Conservation (phyloP, 192 early-diverging fungal genomes). For the Entophlyctis helioformis region DNA sequence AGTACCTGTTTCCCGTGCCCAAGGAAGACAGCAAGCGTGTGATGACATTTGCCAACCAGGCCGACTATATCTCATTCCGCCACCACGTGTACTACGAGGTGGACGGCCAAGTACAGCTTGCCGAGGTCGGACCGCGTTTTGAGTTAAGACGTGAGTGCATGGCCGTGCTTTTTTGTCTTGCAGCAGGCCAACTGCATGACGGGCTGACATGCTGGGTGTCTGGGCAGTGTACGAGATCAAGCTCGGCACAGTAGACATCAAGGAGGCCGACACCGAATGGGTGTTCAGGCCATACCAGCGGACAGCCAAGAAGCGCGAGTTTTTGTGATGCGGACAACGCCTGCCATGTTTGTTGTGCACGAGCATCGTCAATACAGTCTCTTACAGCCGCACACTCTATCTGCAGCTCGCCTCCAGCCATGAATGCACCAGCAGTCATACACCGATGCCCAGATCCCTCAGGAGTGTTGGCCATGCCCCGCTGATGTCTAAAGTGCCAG, state of each 20-base stretch:
- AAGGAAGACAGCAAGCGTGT: constrained; percentile 92
- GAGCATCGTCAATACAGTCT: too few species aligned
- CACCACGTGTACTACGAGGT: constrained; percentile 93
- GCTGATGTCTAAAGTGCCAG: too few species aligned
- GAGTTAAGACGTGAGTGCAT: constrained; percentile 73
- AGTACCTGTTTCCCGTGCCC: constrained; percentile 95
- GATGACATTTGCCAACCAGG: constrained; percentile 95
- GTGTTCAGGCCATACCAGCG: constrained; percentile 73
- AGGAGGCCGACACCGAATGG: constrained; percentile 95
- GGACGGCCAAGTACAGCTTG: constrained; percentile 83
- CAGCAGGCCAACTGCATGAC: too few species aligned
- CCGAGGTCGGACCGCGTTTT: constrained; percentile 96
- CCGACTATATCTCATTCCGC: constrained; percentile 91
- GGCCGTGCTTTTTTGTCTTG: background rate
- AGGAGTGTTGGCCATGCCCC: too few species aligned
- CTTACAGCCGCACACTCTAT: too few species aligned
- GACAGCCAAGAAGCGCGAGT: constrained; percentile 26
- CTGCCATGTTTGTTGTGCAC: too few species aligned
- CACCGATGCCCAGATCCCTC: too few species aligned
- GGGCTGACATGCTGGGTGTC: background rate
- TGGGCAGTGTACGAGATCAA: constrained; percentile 83
- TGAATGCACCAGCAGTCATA: too few species aligned
- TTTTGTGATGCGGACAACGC: too few species aligned
- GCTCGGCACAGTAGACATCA: constrained; percentile 85
- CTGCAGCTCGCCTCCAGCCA: too few species aligned